phyloP scores from a whole-genome alignment of 2,329 filamentous ascomycete species.

The Nigrospora sphaerica region DNA sequence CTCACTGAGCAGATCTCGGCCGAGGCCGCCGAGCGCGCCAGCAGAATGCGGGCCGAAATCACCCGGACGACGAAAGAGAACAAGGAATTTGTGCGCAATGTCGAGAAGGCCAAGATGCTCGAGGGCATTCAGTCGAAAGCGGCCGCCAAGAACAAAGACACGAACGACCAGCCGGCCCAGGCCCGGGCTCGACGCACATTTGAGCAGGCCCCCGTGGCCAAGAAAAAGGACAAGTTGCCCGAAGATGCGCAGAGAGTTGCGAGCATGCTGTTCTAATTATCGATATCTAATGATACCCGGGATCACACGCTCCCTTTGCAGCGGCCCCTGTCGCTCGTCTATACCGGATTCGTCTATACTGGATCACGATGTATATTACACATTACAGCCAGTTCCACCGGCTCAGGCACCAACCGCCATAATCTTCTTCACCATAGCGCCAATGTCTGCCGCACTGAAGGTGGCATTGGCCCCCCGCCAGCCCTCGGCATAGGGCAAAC shows the following conservation, averaged over 20 bases:
- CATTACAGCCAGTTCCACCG: neutral
- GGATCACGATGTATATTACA: neutral
- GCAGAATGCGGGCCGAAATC: slow-evolving; percentile 72
- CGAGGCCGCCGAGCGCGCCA: slow-evolving; percentile 73
- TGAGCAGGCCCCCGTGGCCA: slow-evolving; percentile 20
- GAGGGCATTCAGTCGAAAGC: slow-evolving; percentile 63
- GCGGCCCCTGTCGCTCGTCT: neutral
- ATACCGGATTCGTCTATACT: neutral
- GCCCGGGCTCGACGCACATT: slow-evolving; percentile 15
- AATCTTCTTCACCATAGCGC: neutral
- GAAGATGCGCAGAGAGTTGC: slow-evolving; percentile 21
- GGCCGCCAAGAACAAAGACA: slow-evolving; percentile 32
- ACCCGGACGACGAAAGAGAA: slow-evolving; percentile 70
- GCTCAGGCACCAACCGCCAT: neutral
- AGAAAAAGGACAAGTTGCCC: slow-evolving; percentile 15
- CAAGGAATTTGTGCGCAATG: slow-evolving; percentile 71
- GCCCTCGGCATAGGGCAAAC: neutral
- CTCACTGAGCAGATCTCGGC: slow-evolving; percentile 71
- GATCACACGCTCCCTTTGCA: neutral
- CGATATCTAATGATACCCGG: slow-evolving; percentile 17
- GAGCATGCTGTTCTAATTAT: slow-evolving; percentile 20
- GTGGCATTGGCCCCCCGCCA: neutral
- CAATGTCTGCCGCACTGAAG: neutral
- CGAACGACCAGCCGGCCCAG: slow-evolving; percentile 4
- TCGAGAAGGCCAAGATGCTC: slow-evolving; percentile 74